These are phyloP conservation scores for Neophaeococcomyces mojaviensis DNA, from an alignment of 2,329 filamentous ascomycete genomes.

Conservation along the genomic window DNA sequence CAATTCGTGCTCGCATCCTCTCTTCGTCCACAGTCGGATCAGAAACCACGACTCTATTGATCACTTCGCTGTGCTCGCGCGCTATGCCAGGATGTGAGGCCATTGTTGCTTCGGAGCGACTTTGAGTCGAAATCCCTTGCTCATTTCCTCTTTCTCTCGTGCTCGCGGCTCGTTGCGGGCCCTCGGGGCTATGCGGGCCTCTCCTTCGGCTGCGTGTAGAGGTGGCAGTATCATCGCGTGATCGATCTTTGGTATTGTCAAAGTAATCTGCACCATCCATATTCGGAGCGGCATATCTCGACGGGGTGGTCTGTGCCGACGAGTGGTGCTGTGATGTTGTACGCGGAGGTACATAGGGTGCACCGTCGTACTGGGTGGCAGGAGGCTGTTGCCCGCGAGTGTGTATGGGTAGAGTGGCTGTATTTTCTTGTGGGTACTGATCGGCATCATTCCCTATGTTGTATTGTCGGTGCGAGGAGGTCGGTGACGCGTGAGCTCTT, in stretches of 20 bases:
- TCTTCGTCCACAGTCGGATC: conserved; percentile 67
- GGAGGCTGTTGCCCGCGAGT: conserved; percentile 29
- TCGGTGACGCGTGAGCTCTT: conserved; percentile 3
- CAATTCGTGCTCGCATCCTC: conserved; percentile 62
- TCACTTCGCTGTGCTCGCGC: conserved; percentile 69
- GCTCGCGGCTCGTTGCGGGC: conserved; percentile 35
- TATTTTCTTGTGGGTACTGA: neutral
- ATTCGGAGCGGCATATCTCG: conserved; percentile 34
- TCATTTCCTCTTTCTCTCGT: conserved; percentile 35
- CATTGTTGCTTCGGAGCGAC: conserved; percentile 36
- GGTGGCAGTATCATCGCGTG: conserved; percentile 28
- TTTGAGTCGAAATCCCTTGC: conserved; percentile 27
- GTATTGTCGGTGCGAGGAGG: neutral
- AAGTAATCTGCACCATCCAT: conserved; percentile 34
- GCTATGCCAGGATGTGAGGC: conserved; percentile 34
- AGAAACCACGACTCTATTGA: conserved; percentile 69
- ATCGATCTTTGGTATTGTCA: conserved; percentile 35
- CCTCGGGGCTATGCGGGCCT: conserved; percentile 40
- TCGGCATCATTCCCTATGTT: neutral
- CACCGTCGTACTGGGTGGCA: conserved; percentile 48
- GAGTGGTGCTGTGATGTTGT: conserved; percentile 62
- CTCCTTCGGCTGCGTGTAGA: conserved; percentile 40
- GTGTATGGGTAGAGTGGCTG: conserved; percentile 10
- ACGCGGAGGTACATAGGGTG: conserved; percentile 68
- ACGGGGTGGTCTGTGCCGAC: conserved; percentile 30